Conservation (phyloP, 2,329 filamentous ascomycete species). For the Aspergillus candidus region DNA sequence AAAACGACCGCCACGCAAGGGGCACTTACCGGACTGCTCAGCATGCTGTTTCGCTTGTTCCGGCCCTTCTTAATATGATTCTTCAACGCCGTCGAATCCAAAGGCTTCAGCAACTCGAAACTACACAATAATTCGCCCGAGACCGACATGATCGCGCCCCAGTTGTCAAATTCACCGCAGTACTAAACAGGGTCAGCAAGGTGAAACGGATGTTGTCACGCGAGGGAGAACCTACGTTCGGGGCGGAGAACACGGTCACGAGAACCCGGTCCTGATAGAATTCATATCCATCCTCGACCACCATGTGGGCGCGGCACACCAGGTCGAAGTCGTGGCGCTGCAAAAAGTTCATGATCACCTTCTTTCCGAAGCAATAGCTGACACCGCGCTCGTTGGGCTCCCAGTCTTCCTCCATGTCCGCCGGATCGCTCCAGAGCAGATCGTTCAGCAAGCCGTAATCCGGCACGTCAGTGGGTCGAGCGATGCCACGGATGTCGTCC, state of each 20-base stretch:
- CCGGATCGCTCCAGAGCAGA: constrained; percentile 92
- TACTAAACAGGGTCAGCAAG: constrained; percentile 55
- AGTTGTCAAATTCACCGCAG: constrained; percentile 98
- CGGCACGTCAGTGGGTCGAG: constrained; percentile 90
- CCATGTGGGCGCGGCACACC: constrained; percentile 97
- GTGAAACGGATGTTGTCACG: not conserved
- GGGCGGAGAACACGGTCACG: constrained; percentile 95
- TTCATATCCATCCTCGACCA: constrained; percentile 97
- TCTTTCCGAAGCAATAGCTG: constrained; percentile 97
- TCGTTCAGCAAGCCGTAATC: constrained; percentile 96
- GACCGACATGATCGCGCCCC: constrained; percentile 98
- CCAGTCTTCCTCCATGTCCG: constrained; percentile 97
- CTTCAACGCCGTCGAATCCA: constrained; percentile 93
- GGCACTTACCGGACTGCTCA: constrained; percentile 81
- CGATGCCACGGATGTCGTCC: constrained; percentile 97
- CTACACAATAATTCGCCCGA: constrained; percentile 89
- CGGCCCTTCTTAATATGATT: constrained; percentile 98
- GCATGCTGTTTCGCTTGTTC: constrained; percentile 88
- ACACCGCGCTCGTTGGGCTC: constrained; percentile 95
- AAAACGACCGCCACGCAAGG: constrained; percentile 20
- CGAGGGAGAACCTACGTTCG: constrained; percentile 64
- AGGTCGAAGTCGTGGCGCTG: constrained; percentile 94
- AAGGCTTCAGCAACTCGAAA: constrained; percentile 91
- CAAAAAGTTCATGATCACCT: constrained; percentile 94
- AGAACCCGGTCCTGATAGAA: constrained; percentile 94